phyloP scores from a whole-genome alignment of 176 grass and related monocot genomes.

The Eremochloa ophiuroides region DNA sequence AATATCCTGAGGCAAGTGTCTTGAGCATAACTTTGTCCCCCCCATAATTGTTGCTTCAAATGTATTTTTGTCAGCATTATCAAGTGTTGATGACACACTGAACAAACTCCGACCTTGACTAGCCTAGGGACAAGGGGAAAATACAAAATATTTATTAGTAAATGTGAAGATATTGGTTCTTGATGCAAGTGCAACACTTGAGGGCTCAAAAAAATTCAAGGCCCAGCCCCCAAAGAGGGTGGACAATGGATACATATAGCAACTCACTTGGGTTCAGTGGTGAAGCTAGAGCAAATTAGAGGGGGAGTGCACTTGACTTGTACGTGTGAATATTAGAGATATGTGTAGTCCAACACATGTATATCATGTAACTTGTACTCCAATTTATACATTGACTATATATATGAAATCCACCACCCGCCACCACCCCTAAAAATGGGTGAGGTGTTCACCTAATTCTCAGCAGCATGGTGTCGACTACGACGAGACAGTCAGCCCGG shows the following conservation, averaged over 20 bases:
- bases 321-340: neutral
- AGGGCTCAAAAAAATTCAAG: neutral
- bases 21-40: conserved; percentile 90
- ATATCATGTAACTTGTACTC: too few species aligned
- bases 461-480: too few species aligned
- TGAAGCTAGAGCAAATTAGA: neutral
- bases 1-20: conserved; percentile 83
- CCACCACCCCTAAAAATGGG: too few species aligned
- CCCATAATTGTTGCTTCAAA: conserved; percentile 75
- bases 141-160: neutral
- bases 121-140: conserved; percentile 48
- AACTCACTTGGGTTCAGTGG: neutral
- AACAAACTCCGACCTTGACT: conserved; percentile 76
- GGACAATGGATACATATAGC: neutral
- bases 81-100: conserved; percentile 66
- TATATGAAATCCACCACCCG: too few species aligned
- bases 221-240: neutral
- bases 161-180: neutral
- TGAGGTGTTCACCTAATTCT: too few species aligned
- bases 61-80: conserved; percentile 64
- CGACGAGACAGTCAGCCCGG: too few species aligned
- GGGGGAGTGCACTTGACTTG: neutral
- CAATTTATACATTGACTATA: too few species aligned
- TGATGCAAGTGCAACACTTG: neutral
- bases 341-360: too few species aligned